Evolutionary conservation across 345 rosid genomes (phyloP).

Genomic region (Melaleuca quinquenervia): DNA sequence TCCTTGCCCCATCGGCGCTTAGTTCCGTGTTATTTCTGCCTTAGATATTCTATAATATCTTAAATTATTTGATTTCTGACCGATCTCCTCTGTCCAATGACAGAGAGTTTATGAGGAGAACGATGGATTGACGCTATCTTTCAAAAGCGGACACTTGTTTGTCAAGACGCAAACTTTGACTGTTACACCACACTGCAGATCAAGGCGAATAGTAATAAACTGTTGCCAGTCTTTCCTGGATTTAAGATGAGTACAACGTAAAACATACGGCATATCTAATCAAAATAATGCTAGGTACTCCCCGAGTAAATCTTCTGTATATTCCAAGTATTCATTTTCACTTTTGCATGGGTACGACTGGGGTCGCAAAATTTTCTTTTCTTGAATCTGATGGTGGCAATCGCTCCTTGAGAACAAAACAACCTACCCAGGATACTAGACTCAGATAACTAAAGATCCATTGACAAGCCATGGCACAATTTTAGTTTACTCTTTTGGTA

Average conservation of each 20-base stretch:
- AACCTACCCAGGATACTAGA: not conserved
- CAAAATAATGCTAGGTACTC: not conserved
- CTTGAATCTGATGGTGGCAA: not conserved
- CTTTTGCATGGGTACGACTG: not conserved
- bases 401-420: not conserved
- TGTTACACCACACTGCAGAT: not conserved
- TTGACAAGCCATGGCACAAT: not conserved
- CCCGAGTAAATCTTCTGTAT: not conserved
- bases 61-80: not conserved
- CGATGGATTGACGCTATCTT: not conserved
- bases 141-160: not conserved
- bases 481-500: not conserved
- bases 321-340: not conserved
- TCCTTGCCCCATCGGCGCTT: not conserved
- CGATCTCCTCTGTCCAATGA: not conserved
- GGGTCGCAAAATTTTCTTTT: not conserved
- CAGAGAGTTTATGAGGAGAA: not conserved
- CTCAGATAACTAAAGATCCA: not conserved
- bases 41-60: not conserved
- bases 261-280: not conserved
- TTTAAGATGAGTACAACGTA: not conserved
- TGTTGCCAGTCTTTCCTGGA: not conserved
- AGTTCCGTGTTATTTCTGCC: not conserved
- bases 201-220: not conserved
- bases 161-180: not conserved